phyloP scores from a whole-genome alignment of 495 filamentous ascomycete genomes.

The Aspergillus campestris region DNA sequence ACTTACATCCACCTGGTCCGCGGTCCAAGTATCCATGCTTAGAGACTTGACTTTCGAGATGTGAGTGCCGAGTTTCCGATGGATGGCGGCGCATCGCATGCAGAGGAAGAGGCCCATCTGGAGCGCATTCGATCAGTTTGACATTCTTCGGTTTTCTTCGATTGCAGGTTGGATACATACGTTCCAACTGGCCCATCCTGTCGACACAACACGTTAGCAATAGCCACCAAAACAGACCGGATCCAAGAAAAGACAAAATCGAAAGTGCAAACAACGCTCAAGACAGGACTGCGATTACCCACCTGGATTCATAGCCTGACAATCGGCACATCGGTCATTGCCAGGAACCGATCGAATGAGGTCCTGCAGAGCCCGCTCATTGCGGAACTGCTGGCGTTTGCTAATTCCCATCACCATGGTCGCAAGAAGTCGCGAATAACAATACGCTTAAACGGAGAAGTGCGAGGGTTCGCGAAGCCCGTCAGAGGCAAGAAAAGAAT shows the following conservation, averaged over 20 bases:
- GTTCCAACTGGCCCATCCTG: constrained; percentile 98
- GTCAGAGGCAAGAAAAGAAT: neutral
- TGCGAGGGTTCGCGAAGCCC: neutral
- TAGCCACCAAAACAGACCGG: neutral
- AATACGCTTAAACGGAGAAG: constrained; percentile 11
- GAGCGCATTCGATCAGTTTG: constrained; percentile 17
- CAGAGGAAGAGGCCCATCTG: constrained; percentile 94
- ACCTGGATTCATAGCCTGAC: constrained; percentile 88
- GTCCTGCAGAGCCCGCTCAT: constrained; percentile 86
- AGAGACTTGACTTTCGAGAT: constrained; percentile 97
- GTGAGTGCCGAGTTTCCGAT: constrained; percentile 95
- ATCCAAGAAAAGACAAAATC: no score
- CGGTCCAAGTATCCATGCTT: constrained; percentile 94
- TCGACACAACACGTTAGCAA: constrained; percentile 6
- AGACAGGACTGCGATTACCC: constrained; percentile 19
- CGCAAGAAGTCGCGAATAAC: constrained; percentile 6
- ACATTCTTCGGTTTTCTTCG: neutral
- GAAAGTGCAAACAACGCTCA: no score
- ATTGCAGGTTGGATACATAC: constrained; percentile 45
- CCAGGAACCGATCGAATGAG: constrained; percentile 79
- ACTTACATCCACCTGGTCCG: constrained; percentile 89
- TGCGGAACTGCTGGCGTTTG: constrained; percentile 95
- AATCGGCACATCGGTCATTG: constrained; percentile 94
- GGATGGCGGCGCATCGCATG: constrained; percentile 92
- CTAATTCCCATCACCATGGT: constrained; percentile 52